Evolutionary conservation across 163 green algal species (phyloP), one percentile per base, ranked within the genome.

Genomic region (Scenedesmus sp.): DNA sequence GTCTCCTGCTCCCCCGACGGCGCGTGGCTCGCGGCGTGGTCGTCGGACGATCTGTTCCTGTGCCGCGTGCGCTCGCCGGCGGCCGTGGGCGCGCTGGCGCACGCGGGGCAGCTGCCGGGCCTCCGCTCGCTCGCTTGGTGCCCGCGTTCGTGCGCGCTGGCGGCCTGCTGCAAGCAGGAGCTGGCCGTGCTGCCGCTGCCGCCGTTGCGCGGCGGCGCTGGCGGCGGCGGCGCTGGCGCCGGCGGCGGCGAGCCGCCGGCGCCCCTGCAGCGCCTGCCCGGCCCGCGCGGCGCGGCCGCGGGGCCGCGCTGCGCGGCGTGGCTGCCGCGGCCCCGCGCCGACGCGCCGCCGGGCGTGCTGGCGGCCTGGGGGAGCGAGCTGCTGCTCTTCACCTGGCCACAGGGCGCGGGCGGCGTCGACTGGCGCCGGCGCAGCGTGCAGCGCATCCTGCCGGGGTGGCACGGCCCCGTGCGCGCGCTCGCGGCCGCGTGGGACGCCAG

Each of bases 141-240:
- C 48, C 58, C 58, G 4, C 44, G n/a, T 6, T n/a, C 44, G 9
- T n/a, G 45, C 4, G 42, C 22, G 11, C 71, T 72, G 20, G 60
- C 71, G 24, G 47, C 71, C 15, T 63, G 48, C 60, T 64, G 71
- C 47, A 75, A 53, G 48, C 45, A 72, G 44, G 31, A 72, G 71
- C 44, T 71, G 36, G 26, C 51, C 13, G 36, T n/a, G 36, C n/a
- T 36, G 26, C 50, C 51, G 53, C 48, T 65, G 51, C 67, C 54
- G 22, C 67, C 48, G n/a, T 50, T 45, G 20, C 36, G 11, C 11
- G 24, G 4, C 10, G 0, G 6, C 28, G 51, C 31, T 36, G 44
- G 64, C 64, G 34, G 47, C 65, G 62, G 65, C 47, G 42, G 31
- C 58, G 45, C 13, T 66, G 39, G 7, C 6, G 39, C 39, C 39